phyloP scores from a whole-genome alignment of 2,329 filamentous ascomycete species.

The Neofusicoccum cordaticola region DNA sequence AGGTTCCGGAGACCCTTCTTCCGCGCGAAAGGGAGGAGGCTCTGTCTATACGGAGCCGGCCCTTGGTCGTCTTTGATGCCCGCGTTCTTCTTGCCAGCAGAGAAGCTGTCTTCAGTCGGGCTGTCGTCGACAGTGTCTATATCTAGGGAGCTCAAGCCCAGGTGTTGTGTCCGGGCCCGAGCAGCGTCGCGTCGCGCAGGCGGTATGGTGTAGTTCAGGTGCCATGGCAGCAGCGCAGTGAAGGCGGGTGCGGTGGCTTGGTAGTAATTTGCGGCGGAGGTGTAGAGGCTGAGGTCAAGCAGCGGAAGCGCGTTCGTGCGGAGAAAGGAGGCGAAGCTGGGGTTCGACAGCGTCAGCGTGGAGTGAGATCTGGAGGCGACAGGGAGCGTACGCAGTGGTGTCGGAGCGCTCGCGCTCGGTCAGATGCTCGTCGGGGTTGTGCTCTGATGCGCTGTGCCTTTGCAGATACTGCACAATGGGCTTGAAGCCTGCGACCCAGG shows the following conservation, averaged over 20 bases:
- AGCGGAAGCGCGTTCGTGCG: slow-evolving; percentile 72
- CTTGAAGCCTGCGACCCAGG: slow-evolving; percentile 60
- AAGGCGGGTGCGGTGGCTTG: slow-evolving; percentile 75
- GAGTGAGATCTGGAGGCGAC: slow-evolving; percentile 13
- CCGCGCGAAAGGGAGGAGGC: slow-evolving; percentile 50
- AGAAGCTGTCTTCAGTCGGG: slow-evolving; percentile 23
- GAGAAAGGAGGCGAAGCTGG: slow-evolving; percentile 62
- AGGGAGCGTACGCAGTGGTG: slow-evolving; percentile 39
- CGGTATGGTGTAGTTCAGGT: slow-evolving; percentile 83
- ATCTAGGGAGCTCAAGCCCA: slow-evolving; percentile 48
- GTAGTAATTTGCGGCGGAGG: slow-evolving; percentile 85
- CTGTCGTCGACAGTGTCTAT: slow-evolving; percentile 39
- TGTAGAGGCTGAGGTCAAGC: slow-evolving; percentile 83
- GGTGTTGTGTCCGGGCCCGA: slow-evolving; percentile 59
- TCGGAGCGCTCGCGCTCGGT: slow-evolving; percentile 35
- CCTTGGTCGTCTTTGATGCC: slow-evolving; percentile 34
- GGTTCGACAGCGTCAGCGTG: slow-evolving; percentile 6
- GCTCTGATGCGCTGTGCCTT: slow-evolving; percentile 25
- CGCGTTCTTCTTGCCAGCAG: slow-evolving; percentile 36
- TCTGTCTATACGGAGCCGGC: slow-evolving; percentile 35
- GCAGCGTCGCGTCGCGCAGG: slow-evolving; percentile 69
- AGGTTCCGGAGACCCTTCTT: slow-evolving; percentile 60
- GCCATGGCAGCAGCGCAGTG: slow-evolving; percentile 76
- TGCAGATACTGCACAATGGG: slow-evolving; percentile 59
- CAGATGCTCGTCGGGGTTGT: slow-evolving; percentile 31